Base-by-base conservation (phyloP, 1,139 yeast species). In the Magnusiomyces suaveolens region DNA sequence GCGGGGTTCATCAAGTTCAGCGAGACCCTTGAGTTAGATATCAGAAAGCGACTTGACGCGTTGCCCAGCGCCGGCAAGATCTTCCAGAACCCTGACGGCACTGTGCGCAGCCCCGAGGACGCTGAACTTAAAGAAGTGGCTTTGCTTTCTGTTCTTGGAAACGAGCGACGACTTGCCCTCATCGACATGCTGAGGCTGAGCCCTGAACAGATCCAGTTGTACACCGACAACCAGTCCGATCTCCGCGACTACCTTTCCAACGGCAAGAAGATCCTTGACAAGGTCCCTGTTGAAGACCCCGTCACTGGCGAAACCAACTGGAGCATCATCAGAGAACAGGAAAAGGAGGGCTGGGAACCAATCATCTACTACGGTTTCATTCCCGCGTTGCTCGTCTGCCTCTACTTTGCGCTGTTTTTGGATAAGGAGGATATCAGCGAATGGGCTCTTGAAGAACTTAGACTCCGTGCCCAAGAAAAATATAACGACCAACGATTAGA, bases 321-420 rank as follows among this genome's bases (percentile, higher is more conserved):
- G 95, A 80, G 82, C 65, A 74, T 87, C 59, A 82, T 87, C 51
- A 78, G 95, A 61, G 89, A 82, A 66, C 80, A 84, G 57, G 82
- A 80, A 64, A 82, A 82, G 68, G 95, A 87, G 73, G 95, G 95
- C 51, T 87, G 95, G 95, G 95, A 87, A 67, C 75, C 76, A 61
- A 77, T 77, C 56, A 75, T 87, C 58, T 85, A 84, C 72, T 84
- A 79, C 68, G 78, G 83, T 61, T 80, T 84, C 66, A 82, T 86
- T 46, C 90, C 94, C 56, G 87, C 86, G 10, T 66, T 77, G 60
- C 63, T 77, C 51, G 64, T 74, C 55, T 65, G 78, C 33, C 66
- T 77, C 48, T 77, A 74, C 50, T 69, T 78, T 36, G 66, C 77
- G 46, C 74, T 76, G 64, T 70, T 70, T 66, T 72, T 79, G 62